Evolutionary conservation across 2,329 filamentous ascomycete species (phyloP).

Genomic region (Trichothecium roseum): DNA sequence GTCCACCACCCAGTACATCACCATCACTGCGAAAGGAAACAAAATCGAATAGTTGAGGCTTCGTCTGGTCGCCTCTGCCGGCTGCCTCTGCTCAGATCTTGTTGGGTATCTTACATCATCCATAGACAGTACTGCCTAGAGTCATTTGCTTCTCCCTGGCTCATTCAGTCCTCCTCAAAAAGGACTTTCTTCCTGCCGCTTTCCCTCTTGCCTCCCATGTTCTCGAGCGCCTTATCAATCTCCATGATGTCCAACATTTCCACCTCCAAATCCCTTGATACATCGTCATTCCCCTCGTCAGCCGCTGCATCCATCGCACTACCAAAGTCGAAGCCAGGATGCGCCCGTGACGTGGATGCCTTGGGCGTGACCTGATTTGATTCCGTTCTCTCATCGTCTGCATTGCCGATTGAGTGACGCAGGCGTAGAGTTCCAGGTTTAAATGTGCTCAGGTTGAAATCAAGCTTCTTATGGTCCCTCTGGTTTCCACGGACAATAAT

Average conservation of each 20-base stretch:
- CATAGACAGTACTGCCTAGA: not conserved
- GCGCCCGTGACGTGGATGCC: conserved; percentile 14
- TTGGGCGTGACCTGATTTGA: not conserved
- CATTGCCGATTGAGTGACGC: conserved; percentile 16
- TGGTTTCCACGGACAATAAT: conserved; percentile 37
- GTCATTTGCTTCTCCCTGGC: conserved; percentile 12
- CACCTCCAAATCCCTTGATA: conserved; percentile 41
- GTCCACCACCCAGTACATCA: conserved; percentile 3
- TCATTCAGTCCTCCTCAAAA: conserved; percentile 30
- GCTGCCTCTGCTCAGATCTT: conserved; percentile 1
- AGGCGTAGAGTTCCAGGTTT: conserved; percentile 26
- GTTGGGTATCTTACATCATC: conserved; percentile 28
- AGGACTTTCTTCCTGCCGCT: conserved; percentile 40
- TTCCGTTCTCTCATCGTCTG: conserved; percentile 9
- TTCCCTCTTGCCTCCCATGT: conserved; percentile 39
- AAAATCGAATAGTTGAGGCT: not conserved
- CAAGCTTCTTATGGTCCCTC: conserved; percentile 29
- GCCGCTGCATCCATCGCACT: conserved; percentile 42
- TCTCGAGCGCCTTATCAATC: conserved; percentile 49
- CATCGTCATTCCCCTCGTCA: conserved; percentile 38
- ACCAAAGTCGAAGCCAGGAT: conserved; percentile 37
- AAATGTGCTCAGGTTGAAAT: conserved; percentile 40
- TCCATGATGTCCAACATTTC: conserved; percentile 57
- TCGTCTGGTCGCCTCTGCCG: not conserved
- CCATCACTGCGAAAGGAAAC: not conserved